Conservation (phyloP, 352 stramenopile species). For the Phytophthora aleatoria region DNA sequence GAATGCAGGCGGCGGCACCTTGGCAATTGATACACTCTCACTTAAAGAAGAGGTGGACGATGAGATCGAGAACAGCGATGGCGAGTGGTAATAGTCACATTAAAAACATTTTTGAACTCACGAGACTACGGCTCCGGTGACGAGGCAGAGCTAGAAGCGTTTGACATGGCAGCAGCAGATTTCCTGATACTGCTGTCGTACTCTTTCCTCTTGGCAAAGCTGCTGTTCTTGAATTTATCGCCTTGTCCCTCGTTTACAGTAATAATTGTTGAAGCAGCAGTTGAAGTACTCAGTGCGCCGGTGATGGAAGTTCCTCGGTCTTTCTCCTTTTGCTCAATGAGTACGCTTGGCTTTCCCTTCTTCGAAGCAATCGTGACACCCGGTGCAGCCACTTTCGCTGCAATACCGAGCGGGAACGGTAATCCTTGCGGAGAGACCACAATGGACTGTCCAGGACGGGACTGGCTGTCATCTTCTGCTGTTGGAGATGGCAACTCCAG, state of each 20-base stretch:
- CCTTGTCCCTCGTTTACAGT: constrained; percentile 12
- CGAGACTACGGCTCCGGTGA: constrained; percentile 23
- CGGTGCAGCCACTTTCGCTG: constrained; percentile 25
- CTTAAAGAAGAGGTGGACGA: constrained; percentile 50
- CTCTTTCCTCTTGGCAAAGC: constrained; percentile 69
- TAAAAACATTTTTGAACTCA: constrained; percentile 35
- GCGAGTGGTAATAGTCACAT: constrained; percentile 44
- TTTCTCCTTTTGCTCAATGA: constrained; percentile 61
- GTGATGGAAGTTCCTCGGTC: too few relatives aligned
- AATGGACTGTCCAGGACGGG: constrained; percentile 27
- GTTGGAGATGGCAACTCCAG: constrained; percentile 59
- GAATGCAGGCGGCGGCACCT: constrained; percentile 1
- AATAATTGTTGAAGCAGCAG: background rate
- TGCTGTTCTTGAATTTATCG: constrained; percentile 75
- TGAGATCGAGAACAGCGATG: constrained; percentile 74
- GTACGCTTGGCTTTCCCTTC: constrained; percentile 55
- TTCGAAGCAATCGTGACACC: constrained; percentile 56
- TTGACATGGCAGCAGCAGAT: constrained; percentile 27
- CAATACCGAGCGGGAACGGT: constrained; percentile 20
- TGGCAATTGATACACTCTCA: constrained; percentile 18
- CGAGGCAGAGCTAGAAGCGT: constrained; percentile 15
- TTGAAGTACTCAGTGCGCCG: constrained; percentile 7
- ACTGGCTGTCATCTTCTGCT: constrained; percentile 53
- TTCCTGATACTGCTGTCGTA: constrained; percentile 71
- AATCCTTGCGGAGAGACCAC: constrained; percentile 18